Evolutionary conservation across 306 rosid species (phyloP), one percentile per base, ranked within the genome.

Genomic region (Ammopiptanthus mongolicus): DNA sequence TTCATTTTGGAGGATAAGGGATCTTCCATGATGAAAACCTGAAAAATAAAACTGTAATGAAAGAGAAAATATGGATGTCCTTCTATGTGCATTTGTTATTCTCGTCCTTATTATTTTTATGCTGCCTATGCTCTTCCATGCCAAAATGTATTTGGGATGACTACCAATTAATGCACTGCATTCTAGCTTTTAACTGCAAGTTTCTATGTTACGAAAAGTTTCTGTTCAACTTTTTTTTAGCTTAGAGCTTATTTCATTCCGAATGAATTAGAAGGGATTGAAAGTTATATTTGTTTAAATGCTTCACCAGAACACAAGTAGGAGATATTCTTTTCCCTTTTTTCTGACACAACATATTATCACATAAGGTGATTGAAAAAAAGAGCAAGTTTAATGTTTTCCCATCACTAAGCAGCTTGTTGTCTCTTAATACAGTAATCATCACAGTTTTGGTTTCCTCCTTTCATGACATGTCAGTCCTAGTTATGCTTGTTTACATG

Each of bases 91-190:
- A 23, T 44, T 46, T 66, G 17, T 56, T 55, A 67, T 28, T 62
- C 11, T 31, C 36, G 6, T 48, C 33, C 58, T 3, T 10, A 55
- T 23, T 74, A 56, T 50, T 73, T 66, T 8, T 4, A 57, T 34
- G 70, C 71, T 73, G n/a, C 23, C 81, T 52, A 21, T 17, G 42
- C 18, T 42, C 69, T 75, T 22, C 50, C 53, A 60, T 50, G 53
- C 44, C 41, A 67, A 39, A 60, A 50, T 80, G 7, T 18, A 18
- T 55, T 71, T 53, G 60, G 64, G 59, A 64, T 12, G 68, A 47
- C 39, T 37, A 41, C 39, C 42, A 5, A 52, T 28, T 42, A 50
- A 41, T 39, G 25, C 34, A 56, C 19, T 41, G 9, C 58, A 55
- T 41, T 39, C 57, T 53, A 21, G 55, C 72, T 70, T 33, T 34